Percentiles rank a stretch among this genome's conserved stretches.
Conservation (phyloP, 2,329 filamentous ascomycete species). For the Colletotrichum sp. region DNA sequence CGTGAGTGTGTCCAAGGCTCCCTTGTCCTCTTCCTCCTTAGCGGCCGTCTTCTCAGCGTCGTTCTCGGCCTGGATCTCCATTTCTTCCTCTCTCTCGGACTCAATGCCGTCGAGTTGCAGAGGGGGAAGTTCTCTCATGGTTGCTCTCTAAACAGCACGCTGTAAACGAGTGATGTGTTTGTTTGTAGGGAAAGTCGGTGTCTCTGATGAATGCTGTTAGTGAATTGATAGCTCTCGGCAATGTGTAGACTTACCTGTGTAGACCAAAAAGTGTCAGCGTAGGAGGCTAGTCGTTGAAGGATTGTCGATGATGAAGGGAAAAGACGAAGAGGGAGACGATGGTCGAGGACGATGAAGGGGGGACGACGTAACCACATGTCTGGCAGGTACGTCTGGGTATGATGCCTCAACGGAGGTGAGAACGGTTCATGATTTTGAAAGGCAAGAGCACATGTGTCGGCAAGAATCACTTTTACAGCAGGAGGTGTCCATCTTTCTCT, state of each 20-base stretch:
- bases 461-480: not conserved
- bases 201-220: not conserved
- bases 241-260: not conserved
- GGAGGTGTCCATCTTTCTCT: not conserved
- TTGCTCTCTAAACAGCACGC: not conserved
- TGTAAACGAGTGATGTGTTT: not conserved
- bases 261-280: not conserved
- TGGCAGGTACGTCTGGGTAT: not conserved
- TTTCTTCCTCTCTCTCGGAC: not conserved
- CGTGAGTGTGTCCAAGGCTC: not conserved
- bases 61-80: not conserved
- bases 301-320: not conserved
- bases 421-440: not conserved
- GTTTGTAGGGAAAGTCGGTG: not conserved
- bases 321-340: not conserved
- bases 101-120: constrained; percentile 17
- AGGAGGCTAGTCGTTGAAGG: not conserved
- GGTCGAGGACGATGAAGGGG: not conserved
- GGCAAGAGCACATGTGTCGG: not conserved
- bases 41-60: not conserved
- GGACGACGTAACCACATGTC: not conserved
- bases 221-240: too few relatives aligned
- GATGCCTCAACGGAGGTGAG: not conserved
- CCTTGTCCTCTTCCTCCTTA: not conserved
- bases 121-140: constrained; percentile 12